Conservation (phyloP, 345 rosid species). For the Salix udensis region DNA sequence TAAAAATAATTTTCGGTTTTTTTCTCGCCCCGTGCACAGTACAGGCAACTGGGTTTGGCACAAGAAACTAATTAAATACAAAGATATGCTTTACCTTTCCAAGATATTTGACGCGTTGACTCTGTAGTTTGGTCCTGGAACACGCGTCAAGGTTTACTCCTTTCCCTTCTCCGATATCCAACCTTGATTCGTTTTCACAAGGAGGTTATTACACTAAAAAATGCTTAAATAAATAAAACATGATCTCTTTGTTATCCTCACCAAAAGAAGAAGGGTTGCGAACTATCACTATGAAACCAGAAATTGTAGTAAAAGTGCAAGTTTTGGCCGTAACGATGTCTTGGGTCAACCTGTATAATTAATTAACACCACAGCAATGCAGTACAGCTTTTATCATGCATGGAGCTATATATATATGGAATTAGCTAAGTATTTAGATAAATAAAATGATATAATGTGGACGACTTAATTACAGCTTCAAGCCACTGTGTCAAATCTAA, state of each 20-base stretch:
- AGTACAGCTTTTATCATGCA: background rate
- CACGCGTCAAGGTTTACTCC: conserved; percentile 53
- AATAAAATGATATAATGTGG: no score
- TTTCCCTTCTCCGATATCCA: conserved; percentile 80
- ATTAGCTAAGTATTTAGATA: no score
- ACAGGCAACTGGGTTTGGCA: no score
- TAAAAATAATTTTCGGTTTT: no score
- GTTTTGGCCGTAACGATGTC: conserved; percentile 71
- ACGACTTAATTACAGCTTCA: conserved; percentile 42
- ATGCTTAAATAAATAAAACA: background rate
- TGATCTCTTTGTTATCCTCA: conserved; percentile 15
- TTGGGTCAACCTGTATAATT: conserved; percentile 57
- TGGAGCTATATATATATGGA: no score
- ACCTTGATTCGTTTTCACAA: conserved; percentile 34
- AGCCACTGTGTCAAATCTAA: conserved; percentile 51
- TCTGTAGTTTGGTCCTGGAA: conserved; percentile 46
- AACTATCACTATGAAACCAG: conserved; percentile 56
- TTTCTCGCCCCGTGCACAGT: no score
- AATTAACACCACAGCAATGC: background rate
- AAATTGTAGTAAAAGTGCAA: conserved; percentile 54
- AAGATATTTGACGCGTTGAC: conserved; percentile 69
- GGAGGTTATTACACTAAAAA: background rate
- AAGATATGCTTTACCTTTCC: conserved; percentile 51
- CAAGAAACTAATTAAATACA: background rate
- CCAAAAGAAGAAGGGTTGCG: conserved; percentile 78